Base-by-base conservation (phyloP, 768 basidiomycete species). In the Leccinum longicurvipes region DNA sequence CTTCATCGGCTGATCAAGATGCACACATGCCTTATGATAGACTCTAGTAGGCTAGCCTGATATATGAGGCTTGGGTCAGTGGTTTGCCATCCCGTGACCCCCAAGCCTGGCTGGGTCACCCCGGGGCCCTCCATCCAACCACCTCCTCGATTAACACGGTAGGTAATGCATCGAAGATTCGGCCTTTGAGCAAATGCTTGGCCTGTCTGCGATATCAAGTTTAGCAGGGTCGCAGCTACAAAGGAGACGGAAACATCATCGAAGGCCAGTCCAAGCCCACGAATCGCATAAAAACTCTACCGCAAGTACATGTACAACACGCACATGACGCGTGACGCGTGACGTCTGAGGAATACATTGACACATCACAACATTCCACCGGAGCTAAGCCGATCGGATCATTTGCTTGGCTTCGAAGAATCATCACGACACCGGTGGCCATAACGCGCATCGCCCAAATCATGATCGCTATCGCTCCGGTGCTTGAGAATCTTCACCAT, bases 231-330 rank as follows among this genome's bases (percentile, higher is more conserved):
- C 9, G 65, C 72, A 11, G 73, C 70, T 0, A 4, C 82, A 79
- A 59, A 89, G 80, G 65, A 82, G 81, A 6, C 55, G 28, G 83
- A 76, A 57, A 87, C n/a, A n/a, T 77, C 7, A 74, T 73, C 17
- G 62, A 60, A 29, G 4, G 75, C 77, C 0, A 89, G 73, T 21
- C 73, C 71, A 21, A 88, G 76, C 0, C 85, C 87, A 10, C 84
- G 73, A 58, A 82, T 83, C 2, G 85, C 84, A 59, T 85, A 87
- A 0, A 87, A n/a, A n/a, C n/a, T n/a, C n/a, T n/a, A n/a, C n/a
- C n/a, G n/a, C n/a, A n/a, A n/a, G n/a, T 82, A 49, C 23, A 17
- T n/a, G 57, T 44, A 9, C 29, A 17, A 10, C 4, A 45, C 24
- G 10, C 5, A 29, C 28, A 29, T 12, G 6, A 42, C 57, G 46